Conservation (phyloP, 139 green algal genomes). For the Chlorella sp. region DNA sequence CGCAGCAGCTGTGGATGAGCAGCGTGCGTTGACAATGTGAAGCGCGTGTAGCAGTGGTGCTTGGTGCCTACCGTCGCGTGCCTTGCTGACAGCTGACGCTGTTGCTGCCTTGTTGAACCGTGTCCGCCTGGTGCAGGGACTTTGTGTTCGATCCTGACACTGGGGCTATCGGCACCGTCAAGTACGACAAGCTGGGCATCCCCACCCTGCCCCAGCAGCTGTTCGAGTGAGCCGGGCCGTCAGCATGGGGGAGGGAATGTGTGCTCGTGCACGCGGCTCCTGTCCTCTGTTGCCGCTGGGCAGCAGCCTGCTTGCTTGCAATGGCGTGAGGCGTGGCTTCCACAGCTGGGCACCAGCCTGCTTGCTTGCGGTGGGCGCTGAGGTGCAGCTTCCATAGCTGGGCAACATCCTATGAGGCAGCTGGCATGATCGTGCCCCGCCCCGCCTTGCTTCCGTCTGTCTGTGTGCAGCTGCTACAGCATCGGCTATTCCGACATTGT, state of each 20-base stretch:
- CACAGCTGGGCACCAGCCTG: not conserved
- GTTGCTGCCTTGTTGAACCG: not conserved
- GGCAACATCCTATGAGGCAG: not conserved
- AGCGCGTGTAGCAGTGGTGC: no score
- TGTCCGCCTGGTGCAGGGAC: slow-evolving; percentile 52
- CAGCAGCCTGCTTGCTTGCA: not conserved
- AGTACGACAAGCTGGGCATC: slow-evolving; percentile 79
- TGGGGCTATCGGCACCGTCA: slow-evolving; percentile 62
- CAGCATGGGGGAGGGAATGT: not conserved
- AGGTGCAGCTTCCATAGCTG: not conserved
- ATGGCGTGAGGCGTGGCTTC: not conserved
- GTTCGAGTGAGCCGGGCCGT: slow-evolving; percentile 37
- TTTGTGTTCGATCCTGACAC: slow-evolving; percentile 78
- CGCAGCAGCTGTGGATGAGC: not conserved
- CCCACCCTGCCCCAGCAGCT: slow-evolving; percentile 68
- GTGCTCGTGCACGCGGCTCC: not conserved
- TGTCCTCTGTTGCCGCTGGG: not conserved
- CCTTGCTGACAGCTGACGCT: not conserved
- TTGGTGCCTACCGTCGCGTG: not conserved
- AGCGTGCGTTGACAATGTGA: no score
- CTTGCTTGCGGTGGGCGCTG: no score
- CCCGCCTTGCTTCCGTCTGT: not conserved
- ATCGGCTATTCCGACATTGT: slow-evolving; percentile 35
- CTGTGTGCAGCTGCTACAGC: slow-evolving; percentile 17
- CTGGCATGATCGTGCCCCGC: not conserved